Evolutionary conservation across 768 basidiomycete species (phyloP).

Genomic region (Tricholoma terreum): DNA sequence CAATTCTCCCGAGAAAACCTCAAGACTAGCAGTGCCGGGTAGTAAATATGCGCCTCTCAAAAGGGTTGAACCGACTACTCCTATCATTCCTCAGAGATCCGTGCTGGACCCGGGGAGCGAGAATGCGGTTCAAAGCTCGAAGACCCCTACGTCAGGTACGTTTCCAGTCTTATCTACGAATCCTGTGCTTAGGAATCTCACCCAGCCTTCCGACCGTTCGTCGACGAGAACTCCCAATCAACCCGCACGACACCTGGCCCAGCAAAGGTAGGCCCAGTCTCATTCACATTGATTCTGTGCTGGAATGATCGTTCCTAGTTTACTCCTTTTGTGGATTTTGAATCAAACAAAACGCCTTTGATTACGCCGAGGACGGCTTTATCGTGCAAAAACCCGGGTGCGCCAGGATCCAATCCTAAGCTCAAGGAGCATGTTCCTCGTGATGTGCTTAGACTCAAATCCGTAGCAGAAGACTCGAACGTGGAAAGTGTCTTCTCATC

Average conservation of each 20-base stretch:
- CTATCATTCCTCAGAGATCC: slow-evolving; percentile 34
- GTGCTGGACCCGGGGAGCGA: slow-evolving; percentile 34
- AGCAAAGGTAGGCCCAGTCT: slow-evolving; percentile 33
- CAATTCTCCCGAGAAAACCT: slow-evolving; percentile 82
- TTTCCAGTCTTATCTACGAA: slow-evolving; percentile 1
- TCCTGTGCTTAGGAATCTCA: slow-evolving; percentile 14
- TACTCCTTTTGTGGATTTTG: slow-evolving; percentile 60
- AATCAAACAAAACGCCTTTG: slow-evolving; percentile 43
- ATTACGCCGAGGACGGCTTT: slow-evolving; percentile 42
- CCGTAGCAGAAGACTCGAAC: slow-evolving; percentile 35
- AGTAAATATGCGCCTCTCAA: slow-evolving; percentile 73
- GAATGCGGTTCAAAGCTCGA: slow-evolving; percentile 37
- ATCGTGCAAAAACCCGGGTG: slow-evolving; percentile 45
- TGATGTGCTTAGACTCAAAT: slow-evolving; percentile 24
- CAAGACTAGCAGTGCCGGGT: slow-evolving; percentile 49
- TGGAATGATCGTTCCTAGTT: slow-evolving; percentile 41
- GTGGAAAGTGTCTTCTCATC: slow-evolving; percentile 45
- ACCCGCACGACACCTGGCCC: slow-evolving; percentile 40
- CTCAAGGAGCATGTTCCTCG: slow-evolving; percentile 27
- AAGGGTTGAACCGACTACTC: slow-evolving; percentile 60
- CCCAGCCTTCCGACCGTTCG: slow-evolving; percentile 64
- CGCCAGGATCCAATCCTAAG: slow-evolving; percentile 27
- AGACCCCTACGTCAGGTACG: slow-evolving; percentile 36
- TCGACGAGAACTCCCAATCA: slow-evolving; percentile 55
- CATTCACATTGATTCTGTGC: slow-evolving; percentile 10